Conservation (phyloP, 768 basidiomycete genomes). For the Polyporus arcularius region DNA sequence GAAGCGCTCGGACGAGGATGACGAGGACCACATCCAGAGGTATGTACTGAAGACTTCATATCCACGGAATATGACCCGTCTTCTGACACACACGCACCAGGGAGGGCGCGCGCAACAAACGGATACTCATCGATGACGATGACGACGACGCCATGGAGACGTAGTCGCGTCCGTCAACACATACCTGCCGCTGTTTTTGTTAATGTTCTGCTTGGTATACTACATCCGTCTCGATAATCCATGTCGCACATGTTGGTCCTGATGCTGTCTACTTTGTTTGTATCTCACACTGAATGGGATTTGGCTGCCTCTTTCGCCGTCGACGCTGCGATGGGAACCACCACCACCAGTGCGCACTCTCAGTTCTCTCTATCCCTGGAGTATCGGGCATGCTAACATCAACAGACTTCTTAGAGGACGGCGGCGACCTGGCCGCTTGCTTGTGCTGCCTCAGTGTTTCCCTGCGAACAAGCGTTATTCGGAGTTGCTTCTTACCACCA, state of each 20-base stretch:
- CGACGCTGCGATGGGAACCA: too few species aligned
- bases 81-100: slow-evolving; percentile 22
- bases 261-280: neutral
- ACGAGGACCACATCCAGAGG: slow-evolving; percentile 57
- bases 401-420: too few species aligned
- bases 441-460: too few species aligned
- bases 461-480: too few species aligned
- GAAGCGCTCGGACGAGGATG: slow-evolving; percentile 72
- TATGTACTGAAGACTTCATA: slow-evolving; percentile 11
- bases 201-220: neutral
- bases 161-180: slow-evolving; percentile 2
- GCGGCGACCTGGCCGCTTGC: too few species aligned
- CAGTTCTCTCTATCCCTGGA: too few species aligned
- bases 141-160: slow-evolving; percentile 34
- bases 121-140: slow-evolving; percentile 36
- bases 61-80: neutral
- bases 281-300: neutral
- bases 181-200: neutral
- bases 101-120: slow-evolving; percentile 44
- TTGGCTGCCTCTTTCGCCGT: neutral
- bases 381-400: too few species aligned
- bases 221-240: slow-evolving; percentile 9
- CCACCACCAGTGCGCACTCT: too few species aligned
- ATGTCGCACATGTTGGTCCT: slow-evolving; percentile 1
- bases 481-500: too few species aligned